Conservation (phyloP, 768 basidiomycete genomes). For the Sarcomyxa edulis region DNA sequence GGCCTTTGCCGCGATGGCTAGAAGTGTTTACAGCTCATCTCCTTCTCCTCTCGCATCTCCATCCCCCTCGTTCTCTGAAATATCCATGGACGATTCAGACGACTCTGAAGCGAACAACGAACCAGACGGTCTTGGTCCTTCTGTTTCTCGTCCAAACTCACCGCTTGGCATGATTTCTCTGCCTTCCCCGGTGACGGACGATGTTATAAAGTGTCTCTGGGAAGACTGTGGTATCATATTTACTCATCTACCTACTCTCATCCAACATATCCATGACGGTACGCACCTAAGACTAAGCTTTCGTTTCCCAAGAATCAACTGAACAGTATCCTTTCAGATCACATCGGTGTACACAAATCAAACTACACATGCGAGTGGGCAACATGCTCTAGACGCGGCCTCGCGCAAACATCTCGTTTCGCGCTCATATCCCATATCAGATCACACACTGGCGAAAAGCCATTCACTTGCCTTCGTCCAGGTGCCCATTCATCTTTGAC, state of each 20-base stretch:
- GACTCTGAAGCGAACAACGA: not conserved
- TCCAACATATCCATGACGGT: slow-evolving; percentile 84
- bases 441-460: slow-evolving; percentile 93
- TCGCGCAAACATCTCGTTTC: slow-evolving; percentile 84
- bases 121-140: slow-evolving; percentile 18
- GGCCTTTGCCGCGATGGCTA: slow-evolving; percentile 1
- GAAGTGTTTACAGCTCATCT: slow-evolving; percentile 20
- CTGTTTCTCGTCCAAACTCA: slow-evolving; percentile 34
- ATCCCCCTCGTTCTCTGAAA: slow-evolving; percentile 33
- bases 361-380: slow-evolving; percentile 90
- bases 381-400: slow-evolving; percentile 71
- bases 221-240: slow-evolving; percentile 75
- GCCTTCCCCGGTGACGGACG: no score
- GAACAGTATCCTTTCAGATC: slow-evolving; percentile 36
- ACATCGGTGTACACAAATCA: slow-evolving; percentile 80
- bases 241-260: slow-evolving; percentile 65
- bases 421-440: slow-evolving; percentile 88
- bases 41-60: slow-evolving; percentile 34
- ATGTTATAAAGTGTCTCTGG: slow-evolving; percentile 80
- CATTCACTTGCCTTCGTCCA: slow-evolving; percentile 76
- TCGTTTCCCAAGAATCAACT: slow-evolving; percentile 3
- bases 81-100: slow-evolving; percentile 19
- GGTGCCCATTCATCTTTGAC: slow-evolving; percentile 41
- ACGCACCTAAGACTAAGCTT: slow-evolving; percentile 22
- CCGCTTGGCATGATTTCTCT: no score